A percentile compares a stretch with the other conserved stretches of the same genome.
These are phyloP conservation scores for Prunella vulgaris DNA, from an alignment of 257 asterid genomes.

Conservation along the genomic window DNA sequence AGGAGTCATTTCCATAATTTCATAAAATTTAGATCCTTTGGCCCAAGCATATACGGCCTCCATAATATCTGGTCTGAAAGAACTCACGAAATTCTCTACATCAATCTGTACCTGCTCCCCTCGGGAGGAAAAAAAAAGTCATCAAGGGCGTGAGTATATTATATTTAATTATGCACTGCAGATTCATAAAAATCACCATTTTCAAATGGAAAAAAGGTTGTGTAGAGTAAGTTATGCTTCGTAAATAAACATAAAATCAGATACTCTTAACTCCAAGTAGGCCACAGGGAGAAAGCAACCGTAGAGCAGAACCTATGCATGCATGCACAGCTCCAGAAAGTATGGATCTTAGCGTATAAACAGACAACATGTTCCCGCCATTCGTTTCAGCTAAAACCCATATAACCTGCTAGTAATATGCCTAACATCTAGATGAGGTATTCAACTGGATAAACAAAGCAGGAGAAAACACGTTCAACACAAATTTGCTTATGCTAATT, in stretches of 20 bases:
- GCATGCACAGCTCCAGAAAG: neutral
- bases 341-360: neutral
- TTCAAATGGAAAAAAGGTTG: neutral
- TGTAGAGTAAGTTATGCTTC: neutral
- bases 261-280: neutral
- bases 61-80: conserved; percentile 95
- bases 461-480: neutral
- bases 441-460: neutral
- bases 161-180: neutral
- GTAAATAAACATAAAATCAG: neutral
- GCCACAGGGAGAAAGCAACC: neutral
- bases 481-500: neutral
- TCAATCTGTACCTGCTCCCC: conserved; percentile 72
- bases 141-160: neutral
- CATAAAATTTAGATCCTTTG: conserved; percentile 81
- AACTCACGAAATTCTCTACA: conserved; percentile 78
- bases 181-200: neutral
- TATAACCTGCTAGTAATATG: neutral
- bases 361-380: neutral
- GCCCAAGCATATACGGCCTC: conserved; percentile 96
- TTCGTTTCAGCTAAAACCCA: no score
- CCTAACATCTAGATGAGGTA: neutral
- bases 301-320: neutral
- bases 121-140: neutral
- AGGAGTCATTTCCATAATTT: conserved; percentile 87